Evolutionary conservation across 441 rosid genomes (phyloP).

Genomic region (Bruguiera hainesii): DNA sequence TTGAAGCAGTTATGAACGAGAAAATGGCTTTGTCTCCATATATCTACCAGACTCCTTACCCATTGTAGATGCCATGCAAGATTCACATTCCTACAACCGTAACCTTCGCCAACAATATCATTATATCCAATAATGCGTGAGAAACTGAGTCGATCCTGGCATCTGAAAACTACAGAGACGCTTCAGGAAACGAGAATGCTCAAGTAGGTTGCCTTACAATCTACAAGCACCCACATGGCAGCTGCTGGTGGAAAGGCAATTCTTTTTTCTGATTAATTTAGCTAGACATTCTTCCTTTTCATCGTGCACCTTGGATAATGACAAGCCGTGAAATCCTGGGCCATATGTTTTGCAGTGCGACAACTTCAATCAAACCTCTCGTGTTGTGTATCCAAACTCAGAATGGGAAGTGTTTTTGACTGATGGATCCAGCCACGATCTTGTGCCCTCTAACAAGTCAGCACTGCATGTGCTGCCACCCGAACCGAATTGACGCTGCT

Average conservation of each 20-base stretch:
- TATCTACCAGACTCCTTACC: not conserved
- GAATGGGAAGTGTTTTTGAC: not conserved
- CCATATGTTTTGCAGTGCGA: not conserved
- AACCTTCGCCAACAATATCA: not conserved
- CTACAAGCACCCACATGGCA: not conserved
- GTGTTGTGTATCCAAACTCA: not conserved
- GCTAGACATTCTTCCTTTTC: not conserved
- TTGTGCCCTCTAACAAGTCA: conserved; percentile 5
- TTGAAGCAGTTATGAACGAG: too few relatives aligned
- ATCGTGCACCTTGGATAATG: not conserved
- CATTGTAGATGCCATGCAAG: not conserved
- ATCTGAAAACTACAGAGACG: not conserved
- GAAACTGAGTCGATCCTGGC: not conserved
- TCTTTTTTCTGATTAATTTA: not conserved
- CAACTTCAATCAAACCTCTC: not conserved
- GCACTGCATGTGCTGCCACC: conserved; percentile 29
- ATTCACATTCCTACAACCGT: not conserved
- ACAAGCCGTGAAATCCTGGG: too few relatives aligned
- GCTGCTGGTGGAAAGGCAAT: not conserved
- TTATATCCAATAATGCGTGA: not conserved
- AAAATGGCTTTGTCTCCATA: too few relatives aligned
- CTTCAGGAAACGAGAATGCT: not conserved
- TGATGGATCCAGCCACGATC: conserved; percentile 22
- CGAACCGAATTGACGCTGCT: not conserved
- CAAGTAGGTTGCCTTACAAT: not conserved